These are phyloP conservation scores for Achlya hypogyna DNA, from an alignment of 352 stramenopile species.

Conservation along the genomic window DNA sequence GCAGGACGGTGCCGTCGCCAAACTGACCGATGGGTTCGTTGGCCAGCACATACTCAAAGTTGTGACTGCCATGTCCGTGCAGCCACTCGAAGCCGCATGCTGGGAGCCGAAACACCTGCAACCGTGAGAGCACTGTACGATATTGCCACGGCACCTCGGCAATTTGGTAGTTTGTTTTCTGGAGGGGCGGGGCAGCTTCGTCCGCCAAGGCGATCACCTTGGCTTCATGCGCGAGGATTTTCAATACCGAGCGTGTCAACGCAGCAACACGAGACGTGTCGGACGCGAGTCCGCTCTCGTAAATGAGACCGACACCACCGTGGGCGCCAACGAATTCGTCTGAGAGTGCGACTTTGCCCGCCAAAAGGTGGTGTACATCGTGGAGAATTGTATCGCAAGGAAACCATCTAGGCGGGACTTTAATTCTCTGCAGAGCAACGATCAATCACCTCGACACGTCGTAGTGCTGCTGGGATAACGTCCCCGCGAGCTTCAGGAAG, in stretches of 20 bases:
- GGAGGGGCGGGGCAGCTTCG: conserved; percentile 10
- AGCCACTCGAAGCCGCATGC: conserved; percentile 45
- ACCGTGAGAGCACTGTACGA: background rate
- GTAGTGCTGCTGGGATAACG: conserved; percentile 14
- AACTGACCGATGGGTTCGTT: conserved; percentile 30
- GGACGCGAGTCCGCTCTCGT: conserved; percentile 50
- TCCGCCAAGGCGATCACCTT: conserved; percentile 24
- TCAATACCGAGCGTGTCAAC: conserved; percentile 33
- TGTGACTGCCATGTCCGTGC: conserved; percentile 38
- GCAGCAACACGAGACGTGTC: conserved; percentile 48
- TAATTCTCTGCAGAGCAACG: too few species aligned
- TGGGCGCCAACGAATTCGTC: conserved; percentile 58
- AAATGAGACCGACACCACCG: conserved; percentile 57
- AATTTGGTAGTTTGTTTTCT: background rate
- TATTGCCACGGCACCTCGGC: background rate
- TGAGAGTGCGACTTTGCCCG: conserved; percentile 45
- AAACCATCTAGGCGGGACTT: conserved; percentile 24
- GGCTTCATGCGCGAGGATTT: conserved; percentile 43
- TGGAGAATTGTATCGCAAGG: conserved; percentile 51
- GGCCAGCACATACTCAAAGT: conserved; percentile 44
- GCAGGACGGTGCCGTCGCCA: conserved; percentile 25
- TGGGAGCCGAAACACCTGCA: conserved; percentile 52
- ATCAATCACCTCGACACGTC: conserved; percentile 10
- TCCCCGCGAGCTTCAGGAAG: conserved; percentile 51
- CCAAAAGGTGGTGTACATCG: conserved; percentile 50